These are phyloP conservation scores for Pisolithus orientalis DNA, from an alignment of 768 basidiomycete species.

Conservation along the genomic window DNA sequence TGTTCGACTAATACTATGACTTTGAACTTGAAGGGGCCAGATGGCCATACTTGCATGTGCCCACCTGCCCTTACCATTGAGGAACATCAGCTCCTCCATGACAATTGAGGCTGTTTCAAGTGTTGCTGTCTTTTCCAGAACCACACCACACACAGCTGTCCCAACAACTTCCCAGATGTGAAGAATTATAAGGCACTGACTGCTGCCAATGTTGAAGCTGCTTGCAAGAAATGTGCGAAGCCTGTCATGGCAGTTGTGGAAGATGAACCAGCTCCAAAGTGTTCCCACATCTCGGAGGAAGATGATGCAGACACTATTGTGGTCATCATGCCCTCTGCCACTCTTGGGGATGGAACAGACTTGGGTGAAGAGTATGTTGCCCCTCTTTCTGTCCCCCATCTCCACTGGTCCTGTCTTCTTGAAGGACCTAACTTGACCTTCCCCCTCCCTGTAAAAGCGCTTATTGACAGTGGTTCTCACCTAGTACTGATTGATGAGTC, in stretches of 20 bases:
- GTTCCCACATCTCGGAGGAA: neutral
- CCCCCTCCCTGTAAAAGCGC: too few species aligned
- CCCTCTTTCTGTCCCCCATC: neutral
- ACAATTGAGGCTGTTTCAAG: too few species aligned
- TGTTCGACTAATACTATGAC: neutral
- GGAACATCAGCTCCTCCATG: too few species aligned
- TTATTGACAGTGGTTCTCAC: too few species aligned
- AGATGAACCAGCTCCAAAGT: neutral
- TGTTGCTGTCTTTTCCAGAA: too few species aligned
- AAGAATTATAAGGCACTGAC: too few species aligned
- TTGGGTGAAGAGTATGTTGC: neutral
- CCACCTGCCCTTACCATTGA: too few species aligned
- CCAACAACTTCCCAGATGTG: too few species aligned
- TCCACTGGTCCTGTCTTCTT: constrained; percentile 1
- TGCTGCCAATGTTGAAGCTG: neutral
- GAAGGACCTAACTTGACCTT: too few species aligned
- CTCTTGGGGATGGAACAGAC: constrained; percentile 7
- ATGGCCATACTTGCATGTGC: too few species aligned
- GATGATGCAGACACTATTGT: neutral
- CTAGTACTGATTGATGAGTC: too few species aligned
- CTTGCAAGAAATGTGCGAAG: neutral
- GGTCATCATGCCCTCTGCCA: constrained; percentile 5
- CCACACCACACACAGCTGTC: too few species aligned
- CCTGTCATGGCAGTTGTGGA: neutral
- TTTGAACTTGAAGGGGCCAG: neutral